These are phyloP conservation scores for Trichoderma oligosporum DNA, from an alignment of 2,329 filamentous ascomycete species.

Conservation along the genomic window DNA sequence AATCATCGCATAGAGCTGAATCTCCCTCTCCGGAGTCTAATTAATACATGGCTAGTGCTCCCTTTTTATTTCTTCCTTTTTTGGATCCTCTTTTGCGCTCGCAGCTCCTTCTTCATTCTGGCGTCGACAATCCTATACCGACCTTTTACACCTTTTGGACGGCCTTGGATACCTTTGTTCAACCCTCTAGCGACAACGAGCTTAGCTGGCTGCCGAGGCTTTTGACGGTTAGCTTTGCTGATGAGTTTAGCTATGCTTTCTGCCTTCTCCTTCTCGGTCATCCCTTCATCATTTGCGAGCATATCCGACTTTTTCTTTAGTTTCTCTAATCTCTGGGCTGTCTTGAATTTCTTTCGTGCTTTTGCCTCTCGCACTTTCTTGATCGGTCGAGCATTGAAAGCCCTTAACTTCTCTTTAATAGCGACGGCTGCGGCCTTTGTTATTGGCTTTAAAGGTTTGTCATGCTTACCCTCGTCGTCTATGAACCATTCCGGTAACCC, in stretches of 20 bases:
- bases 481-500: slow-evolving; percentile 97
- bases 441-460: slow-evolving; percentile 82
- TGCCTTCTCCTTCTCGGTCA: slow-evolving; percentile 96
- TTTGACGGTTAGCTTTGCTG: slow-evolving; percentile 78
- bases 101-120: slow-evolving; percentile 92
- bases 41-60: not conserved
- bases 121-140: slow-evolving; percentile 97
- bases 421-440: slow-evolving; percentile 83
- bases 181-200: slow-evolving; percentile 82
- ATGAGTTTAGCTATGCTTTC: slow-evolving; percentile 77
- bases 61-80: slow-evolving; percentile 63
- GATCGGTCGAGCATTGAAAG: slow-evolving; percentile 92
- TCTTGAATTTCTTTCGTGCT: slow-evolving; percentile 94
- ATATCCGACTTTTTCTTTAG: slow-evolving; percentile 95
- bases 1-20: not conserved
- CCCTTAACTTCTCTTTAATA: slow-evolving; percentile 90
- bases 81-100: slow-evolving; percentile 72
- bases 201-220: slow-evolving; percentile 76
- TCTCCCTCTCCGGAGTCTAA: not conserved
- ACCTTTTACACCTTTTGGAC: slow-evolving; percentile 89
- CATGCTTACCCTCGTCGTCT: slow-evolving; percentile 83
- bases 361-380: slow-evolving; percentile 98
- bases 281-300: slow-evolving; percentile 80
- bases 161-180: slow-evolving; percentile 80
- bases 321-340: slow-evolving; percentile 86